Evolutionary conservation across 1,139 yeast species (phyloP), one percentile per base, ranked within the genome.

Genomic region (Kodamaea anthophila): DNA sequence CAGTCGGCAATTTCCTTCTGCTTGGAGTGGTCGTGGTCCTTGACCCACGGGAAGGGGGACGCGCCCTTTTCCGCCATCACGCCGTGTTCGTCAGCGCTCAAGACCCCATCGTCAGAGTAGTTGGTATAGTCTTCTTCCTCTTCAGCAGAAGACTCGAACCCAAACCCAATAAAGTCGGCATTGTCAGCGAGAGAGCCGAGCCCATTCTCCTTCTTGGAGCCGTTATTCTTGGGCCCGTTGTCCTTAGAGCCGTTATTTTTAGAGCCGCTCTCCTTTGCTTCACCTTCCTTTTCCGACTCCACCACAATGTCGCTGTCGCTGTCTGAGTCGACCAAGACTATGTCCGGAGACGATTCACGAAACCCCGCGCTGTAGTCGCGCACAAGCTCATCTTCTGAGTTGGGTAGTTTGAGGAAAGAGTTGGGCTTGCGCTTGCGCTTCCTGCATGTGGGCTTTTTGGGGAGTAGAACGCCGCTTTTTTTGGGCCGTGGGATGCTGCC

Each of bases 1-100:
- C 95, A 85, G 44, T 84, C 94, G 1, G 88, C 81, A 18, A 86
- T 74, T 43, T 82, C 88, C 46, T 72, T 68, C 49, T 81, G 86
- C 31, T 63, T 70, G 2, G 86, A 76, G 47, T 82, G 91, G 43
- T 80, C 85, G 41, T 77, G 83, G 40, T 78, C 75, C 35, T 77
- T 65, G 18, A 86, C 70, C 96, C 96, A 86, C 0, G 96, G 95
- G 43, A 62, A 84, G 27, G 72, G 70, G 0, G 69, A 54, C 6
- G 27, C 43, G 38, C 35, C 31, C 39, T 48, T 34, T 13, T 29
- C 31, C 8, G 21, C 40, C 18, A 26, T 26, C 9, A 29, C 37
- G 1, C 64, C 70, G 9, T 56, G 41, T 18, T 58, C 63, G 33
- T 63, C 67, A 21, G 56, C 57, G 34, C 61, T 58, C 22, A 59